Conservation (phyloP, 331 rosid species). For the Pyracantha coccinea region DNA sequence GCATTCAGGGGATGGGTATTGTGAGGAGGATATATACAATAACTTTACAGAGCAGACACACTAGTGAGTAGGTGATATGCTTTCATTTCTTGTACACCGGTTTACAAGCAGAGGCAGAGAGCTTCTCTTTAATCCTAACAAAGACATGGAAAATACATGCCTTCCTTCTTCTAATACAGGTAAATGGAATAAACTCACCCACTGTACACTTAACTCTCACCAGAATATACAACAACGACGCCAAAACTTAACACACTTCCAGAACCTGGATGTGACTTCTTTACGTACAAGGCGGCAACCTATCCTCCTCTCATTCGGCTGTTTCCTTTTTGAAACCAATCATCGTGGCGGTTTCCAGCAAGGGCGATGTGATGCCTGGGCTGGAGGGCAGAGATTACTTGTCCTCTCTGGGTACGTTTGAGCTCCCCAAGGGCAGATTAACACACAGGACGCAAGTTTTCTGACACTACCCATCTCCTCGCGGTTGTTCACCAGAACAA, state of each 20-base stretch:
- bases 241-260: conserved; percentile 39
- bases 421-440: conserved; percentile 17
- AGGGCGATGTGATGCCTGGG: conserved; percentile 6
- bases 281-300: conserved; percentile 23
- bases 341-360: background rate
- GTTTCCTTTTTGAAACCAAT: conserved; percentile 3
- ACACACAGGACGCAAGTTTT: conserved; percentile 9
- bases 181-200: conserved; percentile 51
- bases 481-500: conserved; percentile 42
- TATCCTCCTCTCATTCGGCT: conserved; percentile 12
- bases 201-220: conserved; percentile 66
- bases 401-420: background rate
- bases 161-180: conserved; percentile 36
- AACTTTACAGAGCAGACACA: conserved; percentile 37
- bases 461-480: conserved; percentile 43
- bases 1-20: conserved; percentile 15
- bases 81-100: conserved; percentile 10
- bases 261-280: conserved; percentile 23
- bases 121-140: conserved; percentile 18
- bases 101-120: conserved; percentile 25
- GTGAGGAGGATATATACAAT: conserved; percentile 38
- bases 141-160: conserved; percentile 17
- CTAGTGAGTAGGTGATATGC: conserved; percentile 22
- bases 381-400: background rate
- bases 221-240: conserved; percentile 56